These are phyloP conservation scores for Brasilioporus rufonigricans DNA, from an alignment of 768 basidiomycete species.

Conservation along the genomic window DNA sequence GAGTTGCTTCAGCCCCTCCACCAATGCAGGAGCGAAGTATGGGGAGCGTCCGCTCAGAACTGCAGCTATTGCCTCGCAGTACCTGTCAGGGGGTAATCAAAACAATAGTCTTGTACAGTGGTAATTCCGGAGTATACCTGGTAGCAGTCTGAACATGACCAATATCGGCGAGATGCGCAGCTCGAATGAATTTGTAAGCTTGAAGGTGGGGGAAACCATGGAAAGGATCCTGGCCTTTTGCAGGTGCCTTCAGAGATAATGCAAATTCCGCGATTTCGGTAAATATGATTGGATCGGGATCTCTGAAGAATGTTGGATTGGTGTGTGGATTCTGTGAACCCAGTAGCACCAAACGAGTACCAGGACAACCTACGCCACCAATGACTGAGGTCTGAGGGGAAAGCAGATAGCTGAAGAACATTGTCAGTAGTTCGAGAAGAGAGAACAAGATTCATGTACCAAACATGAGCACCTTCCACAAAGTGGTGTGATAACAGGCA, in stretches of 20 bases:
- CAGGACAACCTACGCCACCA: slow-evolving; percentile 64
- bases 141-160: slow-evolving; percentile 77
- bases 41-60: slow-evolving; percentile 61
- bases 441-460: slow-evolving; percentile 46
- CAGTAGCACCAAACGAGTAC: slow-evolving; percentile 67
- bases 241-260: slow-evolving; percentile 62
- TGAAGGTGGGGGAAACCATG: slow-evolving; percentile 82
- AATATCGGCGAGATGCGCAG: slow-evolving; percentile 71
- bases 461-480: slow-evolving; percentile 85
- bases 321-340: slow-evolving; percentile 62
- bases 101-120: not conserved
- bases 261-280: slow-evolving; percentile 94
- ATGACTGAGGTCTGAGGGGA: slow-evolving; percentile 78
- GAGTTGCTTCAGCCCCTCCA: slow-evolving; percentile 75
- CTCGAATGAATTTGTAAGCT: slow-evolving; percentile 81
- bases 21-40: slow-evolving; percentile 61
- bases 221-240: slow-evolving; percentile 87
- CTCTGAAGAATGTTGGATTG: slow-evolving; percentile 52
- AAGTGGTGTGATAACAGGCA: slow-evolving; percentile 69
- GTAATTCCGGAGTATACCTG: slow-evolving; percentile 45
- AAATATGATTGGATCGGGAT: slow-evolving; percentile 76
- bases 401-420: slow-evolving; percentile 67
- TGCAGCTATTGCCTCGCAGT: slow-evolving; percentile 85
- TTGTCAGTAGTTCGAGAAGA: slow-evolving; percentile 1
- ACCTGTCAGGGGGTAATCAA: slow-evolving; percentile 48